phyloP scores from a whole-genome alignment of 139 green algal genomes.

The Prasinococcaceae sp. region DNA sequence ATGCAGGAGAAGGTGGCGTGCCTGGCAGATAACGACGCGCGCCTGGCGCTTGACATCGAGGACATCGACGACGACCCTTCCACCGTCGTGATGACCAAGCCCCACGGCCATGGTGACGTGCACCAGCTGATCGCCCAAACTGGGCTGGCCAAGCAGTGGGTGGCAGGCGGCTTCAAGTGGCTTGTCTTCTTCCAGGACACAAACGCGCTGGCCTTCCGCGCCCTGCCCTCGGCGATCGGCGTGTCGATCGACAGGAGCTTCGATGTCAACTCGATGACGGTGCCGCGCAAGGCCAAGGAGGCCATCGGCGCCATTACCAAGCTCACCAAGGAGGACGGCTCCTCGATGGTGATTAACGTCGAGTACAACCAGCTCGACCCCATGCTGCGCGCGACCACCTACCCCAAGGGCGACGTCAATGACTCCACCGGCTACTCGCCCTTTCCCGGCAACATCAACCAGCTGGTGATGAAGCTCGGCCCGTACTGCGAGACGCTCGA shows the following conservation, averaged over 20 bases:
- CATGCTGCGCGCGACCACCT: constrained; percentile 58
- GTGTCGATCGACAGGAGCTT: constrained; percentile 49
- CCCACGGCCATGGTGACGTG: constrained; percentile 95
- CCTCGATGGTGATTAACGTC: constrained; percentile 83
- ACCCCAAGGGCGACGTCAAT: constrained; percentile 64
- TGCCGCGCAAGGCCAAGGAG: constrained; percentile 84
- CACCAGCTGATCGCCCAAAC: constrained; percentile 74
- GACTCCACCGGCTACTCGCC: constrained; percentile 77
- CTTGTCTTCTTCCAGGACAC: constrained; percentile 98
- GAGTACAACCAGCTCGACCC: constrained; percentile 99
- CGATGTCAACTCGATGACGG: constrained; percentile 85
- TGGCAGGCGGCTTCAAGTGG: constrained; percentile 61
- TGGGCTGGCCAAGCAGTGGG: constrained; percentile 35
- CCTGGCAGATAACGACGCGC: constrained; percentile 71
- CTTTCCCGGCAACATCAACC: constrained; percentile 63
- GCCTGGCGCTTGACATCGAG: constrained; percentile 55
- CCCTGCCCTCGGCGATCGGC: constrained; percentile 65
- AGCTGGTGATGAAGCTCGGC: constrained; percentile 67
- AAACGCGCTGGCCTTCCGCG: constrained; percentile 87
- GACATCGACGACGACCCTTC: constrained; percentile 30
- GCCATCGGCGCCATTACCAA: constrained; percentile 64
- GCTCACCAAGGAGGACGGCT: constrained; percentile 32
- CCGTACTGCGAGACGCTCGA: constrained; percentile 47
- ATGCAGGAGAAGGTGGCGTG: constrained; percentile 97
- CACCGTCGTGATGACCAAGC: constrained; percentile 57